Evolutionary conservation across 2,329 filamentous ascomycete genomes (phyloP).

Genomic region (Aspergillus felis): DNA sequence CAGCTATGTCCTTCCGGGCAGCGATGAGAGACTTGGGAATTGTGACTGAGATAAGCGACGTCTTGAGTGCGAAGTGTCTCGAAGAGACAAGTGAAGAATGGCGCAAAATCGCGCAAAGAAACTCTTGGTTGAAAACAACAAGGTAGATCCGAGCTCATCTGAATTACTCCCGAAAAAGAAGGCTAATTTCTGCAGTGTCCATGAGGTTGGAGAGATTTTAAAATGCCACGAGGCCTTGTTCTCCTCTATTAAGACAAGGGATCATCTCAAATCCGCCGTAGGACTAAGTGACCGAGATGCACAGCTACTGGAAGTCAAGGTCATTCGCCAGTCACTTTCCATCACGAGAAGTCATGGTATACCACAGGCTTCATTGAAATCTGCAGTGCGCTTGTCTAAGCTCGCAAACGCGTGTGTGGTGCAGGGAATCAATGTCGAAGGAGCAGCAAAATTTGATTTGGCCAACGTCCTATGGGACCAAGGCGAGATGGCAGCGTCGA

Average conservation of each 20-base stretch:
- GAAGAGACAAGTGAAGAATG: constrained; percentile 61
- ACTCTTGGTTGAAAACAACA: constrained; percentile 77
- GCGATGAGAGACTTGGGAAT: constrained; percentile 65
- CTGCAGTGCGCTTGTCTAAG: constrained; percentile 76
- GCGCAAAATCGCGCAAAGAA: constrained; percentile 60
- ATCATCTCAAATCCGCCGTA: constrained; percentile 58
- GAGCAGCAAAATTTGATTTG: constrained; percentile 72
- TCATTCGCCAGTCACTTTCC: constrained; percentile 69
- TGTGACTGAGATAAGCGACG: constrained; percentile 76
- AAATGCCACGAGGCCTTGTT: constrained; percentile 80
- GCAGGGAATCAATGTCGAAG: constrained; percentile 72
- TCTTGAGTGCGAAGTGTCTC: constrained; percentile 59
- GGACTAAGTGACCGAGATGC: constrained; percentile 61
- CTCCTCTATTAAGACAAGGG: constrained; percentile 70
- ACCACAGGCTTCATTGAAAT: constrained; percentile 80
- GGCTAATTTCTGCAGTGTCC: constrained; percentile 33
- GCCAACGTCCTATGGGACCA: constrained; percentile 93
- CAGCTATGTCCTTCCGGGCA: constrained; percentile 46
- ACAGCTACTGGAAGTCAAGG: constrained; percentile 68
- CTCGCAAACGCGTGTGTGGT: constrained; percentile 66
- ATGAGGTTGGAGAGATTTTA: constrained; percentile 72
- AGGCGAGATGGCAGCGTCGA: constrained; percentile 83
- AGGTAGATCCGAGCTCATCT: constrained; percentile 51
- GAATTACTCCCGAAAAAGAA: neutral
- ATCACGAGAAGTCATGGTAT: constrained; percentile 77